A percentile compares a stretch with the other conserved stretches of the same genome.
Conservation (phyloP, 192 early-diverging fungal genomes). For the Entophlyctis luteolus region DNA sequence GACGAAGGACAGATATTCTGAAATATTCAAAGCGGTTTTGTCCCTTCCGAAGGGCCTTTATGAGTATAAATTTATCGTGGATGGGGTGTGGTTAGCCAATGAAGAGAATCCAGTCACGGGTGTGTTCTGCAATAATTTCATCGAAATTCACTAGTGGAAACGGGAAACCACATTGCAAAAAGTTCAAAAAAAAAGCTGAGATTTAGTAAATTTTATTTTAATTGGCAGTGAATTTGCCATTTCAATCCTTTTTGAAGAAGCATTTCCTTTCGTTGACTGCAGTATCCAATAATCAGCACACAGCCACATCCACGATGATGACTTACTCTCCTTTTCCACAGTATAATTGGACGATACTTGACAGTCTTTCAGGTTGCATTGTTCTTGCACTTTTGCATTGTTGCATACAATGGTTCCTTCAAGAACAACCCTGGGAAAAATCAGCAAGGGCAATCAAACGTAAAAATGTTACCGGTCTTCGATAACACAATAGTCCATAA, state of each 20-base stretch:
- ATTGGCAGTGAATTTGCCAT: too few relatives aligned
- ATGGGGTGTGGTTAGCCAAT: neutral
- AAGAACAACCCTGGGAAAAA: slow-evolving; percentile 65
- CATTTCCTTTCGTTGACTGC: too few relatives aligned
- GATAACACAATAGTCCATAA: slow-evolving; percentile 92
- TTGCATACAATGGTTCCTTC: slow-evolving; percentile 85
- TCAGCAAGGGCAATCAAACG: neutral
- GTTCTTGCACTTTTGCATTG: slow-evolving; percentile 71
- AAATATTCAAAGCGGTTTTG: neutral
- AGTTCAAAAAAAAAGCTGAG: too few relatives aligned
- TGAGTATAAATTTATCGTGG: neutral
- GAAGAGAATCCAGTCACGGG: neutral
- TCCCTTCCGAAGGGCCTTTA: neutral
- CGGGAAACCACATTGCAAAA: too few relatives aligned
- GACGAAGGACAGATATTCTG: neutral
- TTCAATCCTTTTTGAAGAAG: too few relatives aligned
- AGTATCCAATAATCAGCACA: too few relatives aligned
- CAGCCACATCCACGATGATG: too few relatives aligned
- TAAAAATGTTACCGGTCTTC: slow-evolving; percentile 66
- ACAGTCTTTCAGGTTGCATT: slow-evolving; percentile 80
- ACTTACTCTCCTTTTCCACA: slow-evolving; percentile 67
- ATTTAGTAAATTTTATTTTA: too few relatives aligned
- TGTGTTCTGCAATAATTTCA: neutral
- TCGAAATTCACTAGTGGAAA: too few relatives aligned
- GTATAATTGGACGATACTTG: slow-evolving; percentile 68